These are phyloP conservation scores for Rubroshorea leprosula DNA, from an alignment of 345 rosid species.

Conservation along the genomic window DNA sequence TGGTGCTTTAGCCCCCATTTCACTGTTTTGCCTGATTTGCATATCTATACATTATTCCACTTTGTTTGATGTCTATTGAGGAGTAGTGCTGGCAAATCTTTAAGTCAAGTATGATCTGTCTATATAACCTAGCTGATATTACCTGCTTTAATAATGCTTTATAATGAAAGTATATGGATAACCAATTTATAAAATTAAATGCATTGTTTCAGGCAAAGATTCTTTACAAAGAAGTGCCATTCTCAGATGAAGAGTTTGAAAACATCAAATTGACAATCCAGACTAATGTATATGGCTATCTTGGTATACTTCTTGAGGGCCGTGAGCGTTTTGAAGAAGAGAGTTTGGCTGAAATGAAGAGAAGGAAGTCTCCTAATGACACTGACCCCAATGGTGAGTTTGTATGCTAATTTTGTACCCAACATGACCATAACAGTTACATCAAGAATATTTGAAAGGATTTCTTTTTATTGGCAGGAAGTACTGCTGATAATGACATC, in stretches of 20 bases:
- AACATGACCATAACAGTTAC: conserved; percentile 4
- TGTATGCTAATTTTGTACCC: conserved; percentile 12
- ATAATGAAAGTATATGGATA: neutral
- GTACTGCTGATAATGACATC: conserved; percentile 13
- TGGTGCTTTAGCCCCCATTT: no score
- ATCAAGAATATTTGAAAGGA: no score
- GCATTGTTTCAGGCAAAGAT: conserved; percentile 73
- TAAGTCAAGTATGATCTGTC: no score
- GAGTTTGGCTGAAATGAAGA: conserved; percentile 39
- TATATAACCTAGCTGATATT: neutral
- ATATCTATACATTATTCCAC: no score
- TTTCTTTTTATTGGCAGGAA: conserved; percentile 39
- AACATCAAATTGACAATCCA: conserved; percentile 75
- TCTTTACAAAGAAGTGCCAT: conserved; percentile 81
- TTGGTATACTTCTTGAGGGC: conserved; percentile 94
- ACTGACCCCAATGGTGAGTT: conserved; percentile 32
- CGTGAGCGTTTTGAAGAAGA: conserved; percentile 97
- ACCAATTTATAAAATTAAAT: conserved; percentile 1
- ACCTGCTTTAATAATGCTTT: neutral
- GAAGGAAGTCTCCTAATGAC: conserved; percentile 25
- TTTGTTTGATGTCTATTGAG: no score
- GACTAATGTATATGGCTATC: conserved; percentile 81
- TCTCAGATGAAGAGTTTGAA: conserved; percentile 80
- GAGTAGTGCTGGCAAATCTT: no score
- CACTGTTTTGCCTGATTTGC: no score